phyloP scores from a whole-genome alignment of 1,139 yeast species.

The Eremothecium cymbalariae region DNA sequence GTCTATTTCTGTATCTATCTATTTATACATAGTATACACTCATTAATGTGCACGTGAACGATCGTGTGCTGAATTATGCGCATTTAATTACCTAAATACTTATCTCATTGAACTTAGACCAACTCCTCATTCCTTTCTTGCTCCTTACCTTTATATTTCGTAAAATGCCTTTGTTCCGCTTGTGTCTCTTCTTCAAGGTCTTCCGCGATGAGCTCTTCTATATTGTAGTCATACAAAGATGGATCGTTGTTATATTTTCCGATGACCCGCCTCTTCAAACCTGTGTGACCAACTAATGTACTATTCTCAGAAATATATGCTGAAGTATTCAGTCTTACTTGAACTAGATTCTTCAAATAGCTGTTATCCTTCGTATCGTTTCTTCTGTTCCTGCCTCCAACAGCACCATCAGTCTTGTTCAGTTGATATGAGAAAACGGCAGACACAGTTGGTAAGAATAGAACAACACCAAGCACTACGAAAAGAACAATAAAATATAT shows the following conservation, averaged over 20 bases:
- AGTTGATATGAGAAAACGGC: slow-evolving; percentile 26
- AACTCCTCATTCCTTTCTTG: slow-evolving; percentile 13
- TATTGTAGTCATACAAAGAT: slow-evolving; percentile 29
- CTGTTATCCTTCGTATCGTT: slow-evolving; percentile 8
- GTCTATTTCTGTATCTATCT: no score
- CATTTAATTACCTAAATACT: no score
- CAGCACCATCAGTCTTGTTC: slow-evolving; percentile 8
- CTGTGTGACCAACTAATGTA: slow-evolving; percentile 24
- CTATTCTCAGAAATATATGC: slow-evolving; percentile 14
- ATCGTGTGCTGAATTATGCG: no score
- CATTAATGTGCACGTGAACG: no score
- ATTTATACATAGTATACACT: no score
- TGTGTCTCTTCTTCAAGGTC: slow-evolving; percentile 23
- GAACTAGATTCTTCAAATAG: slow-evolving; percentile 10
- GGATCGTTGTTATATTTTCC: slow-evolving; percentile 27
- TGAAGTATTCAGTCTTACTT: no score
- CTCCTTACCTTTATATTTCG: slow-evolving; percentile 19
- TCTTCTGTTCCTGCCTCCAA: slow-evolving; percentile 1
- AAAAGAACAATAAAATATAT: slow-evolving; percentile 20
- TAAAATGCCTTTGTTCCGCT: slow-evolving; percentile 16
- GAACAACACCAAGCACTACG: slow-evolving; percentile 20
- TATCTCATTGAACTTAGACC: no score
- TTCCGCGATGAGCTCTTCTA: slow-evolving; percentile 30
- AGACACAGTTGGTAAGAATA: slow-evolving; percentile 24
- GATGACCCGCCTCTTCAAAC: slow-evolving; percentile 28